Percentiles rank a stretch among this genome's conserved stretches.
phyloP scores from a whole-genome alignment of 2,329 filamentous ascomycete species.

The Alternaria sp. region DNA sequence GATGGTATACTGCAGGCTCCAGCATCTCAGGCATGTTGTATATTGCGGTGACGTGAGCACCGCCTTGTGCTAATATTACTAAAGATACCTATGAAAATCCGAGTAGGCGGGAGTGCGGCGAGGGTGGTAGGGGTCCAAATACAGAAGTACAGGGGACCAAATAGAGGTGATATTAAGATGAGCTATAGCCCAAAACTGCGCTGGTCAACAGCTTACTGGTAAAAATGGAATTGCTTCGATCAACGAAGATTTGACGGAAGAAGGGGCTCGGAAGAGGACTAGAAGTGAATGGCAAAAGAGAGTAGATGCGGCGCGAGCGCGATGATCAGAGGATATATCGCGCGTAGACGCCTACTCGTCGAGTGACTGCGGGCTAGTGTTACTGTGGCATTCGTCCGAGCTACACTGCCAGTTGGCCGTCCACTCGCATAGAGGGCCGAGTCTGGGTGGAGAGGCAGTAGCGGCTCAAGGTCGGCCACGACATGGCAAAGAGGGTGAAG shows the following conservation, averaged over 20 bases:
- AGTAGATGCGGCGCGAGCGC: conserved; percentile 37
- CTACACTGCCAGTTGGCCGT: conserved; percentile 39
- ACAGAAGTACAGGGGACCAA: conserved; percentile 26
- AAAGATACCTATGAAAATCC: conserved; percentile 38
- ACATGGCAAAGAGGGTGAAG: conserved; percentile 31
- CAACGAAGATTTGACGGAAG: conserved; percentile 50
- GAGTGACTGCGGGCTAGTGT: conserved; percentile 31
- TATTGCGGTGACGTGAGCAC: conserved; percentile 47
- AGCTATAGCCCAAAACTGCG: conserved; percentile 44
- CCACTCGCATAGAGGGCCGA: conserved; percentile 34
- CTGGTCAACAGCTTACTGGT: conserved; percentile 54
- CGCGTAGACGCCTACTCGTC: conserved; percentile 37
- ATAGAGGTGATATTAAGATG: conserved; percentile 41
- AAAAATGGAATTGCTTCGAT: conserved; percentile 51
- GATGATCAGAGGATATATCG: conserved; percentile 43
- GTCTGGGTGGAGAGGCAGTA: conserved; percentile 34
- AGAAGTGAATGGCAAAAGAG: conserved; percentile 45
- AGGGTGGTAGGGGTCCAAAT: conserved; percentile 24
- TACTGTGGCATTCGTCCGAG: conserved; percentile 35
- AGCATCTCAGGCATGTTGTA: conserved; percentile 55
- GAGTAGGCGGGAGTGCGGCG: conserved; percentile 26
- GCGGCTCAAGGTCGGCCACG: conserved; percentile 47
- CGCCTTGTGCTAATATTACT: conserved; percentile 48
- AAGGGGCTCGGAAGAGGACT: conserved; percentile 34
- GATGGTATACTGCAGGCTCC: conserved; percentile 58